A percentile compares a stretch with the other conserved stretches of the same genome.
Conservation (phyloP, 179 eudicot genomes). For the Vitellaria paradoxa region DNA sequence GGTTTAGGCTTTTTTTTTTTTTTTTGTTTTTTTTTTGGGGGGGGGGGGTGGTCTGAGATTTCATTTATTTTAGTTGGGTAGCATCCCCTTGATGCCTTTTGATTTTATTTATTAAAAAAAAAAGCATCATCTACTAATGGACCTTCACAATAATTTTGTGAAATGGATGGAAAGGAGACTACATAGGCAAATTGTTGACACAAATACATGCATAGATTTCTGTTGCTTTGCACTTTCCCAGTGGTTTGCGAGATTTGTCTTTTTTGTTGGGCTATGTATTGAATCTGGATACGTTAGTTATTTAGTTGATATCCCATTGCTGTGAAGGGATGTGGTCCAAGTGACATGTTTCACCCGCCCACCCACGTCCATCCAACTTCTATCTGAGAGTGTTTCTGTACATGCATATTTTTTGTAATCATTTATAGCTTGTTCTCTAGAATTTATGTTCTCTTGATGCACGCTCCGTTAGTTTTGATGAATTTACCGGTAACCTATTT, state of each 20-base stretch:
- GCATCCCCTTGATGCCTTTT: no score
- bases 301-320: no score
- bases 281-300: no score
- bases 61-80: no score
- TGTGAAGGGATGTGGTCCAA: no score
- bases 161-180: background rate
- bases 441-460: background rate
- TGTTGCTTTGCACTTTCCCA: background rate
- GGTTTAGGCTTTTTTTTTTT: no score
- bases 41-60: no score
- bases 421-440: background rate
- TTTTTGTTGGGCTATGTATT: background rate
- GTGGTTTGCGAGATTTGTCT: background rate
- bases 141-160: background rate
- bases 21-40: no score
- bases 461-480: background rate
- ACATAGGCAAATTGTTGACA: conserved; percentile 1
- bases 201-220: background rate
- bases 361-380: no score
- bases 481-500: background rate
- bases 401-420: background rate
- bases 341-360: no score
- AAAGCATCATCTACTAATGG: background rate
- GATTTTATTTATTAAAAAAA: no score
- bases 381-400: background rate